Evolutionary conservation across 2,329 filamentous ascomycete genomes (phyloP), one percentile per base, ranked within the genome.

Genomic region (Eutypa lata): DNA sequence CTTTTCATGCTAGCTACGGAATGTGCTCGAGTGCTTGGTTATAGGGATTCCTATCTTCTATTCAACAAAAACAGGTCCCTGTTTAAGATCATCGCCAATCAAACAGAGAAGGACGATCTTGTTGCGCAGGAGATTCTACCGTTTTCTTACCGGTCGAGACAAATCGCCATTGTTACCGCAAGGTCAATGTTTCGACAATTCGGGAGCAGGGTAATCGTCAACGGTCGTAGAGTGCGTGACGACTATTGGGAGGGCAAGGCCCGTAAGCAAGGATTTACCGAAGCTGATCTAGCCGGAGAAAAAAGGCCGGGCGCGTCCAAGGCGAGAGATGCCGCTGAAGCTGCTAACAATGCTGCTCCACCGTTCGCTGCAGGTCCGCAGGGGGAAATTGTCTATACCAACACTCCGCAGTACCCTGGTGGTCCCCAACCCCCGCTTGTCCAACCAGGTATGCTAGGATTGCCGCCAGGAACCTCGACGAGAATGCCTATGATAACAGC

Each of bases 181-280:
- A 86, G 91, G 59, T 97, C 93, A 62, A 99, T 99, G 94, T 99
- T 97, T 72, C 87, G 94, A 43, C 94, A 99, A 70, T 99, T 99
- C 71, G 94, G 94, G 47, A 97, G 92, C 71, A 84, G 94, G 57
- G 88, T 99, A 49, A 94, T 99, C 58, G 85, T 89, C 35, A 90
- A 92, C 65, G 94, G 94, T 33, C 83, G 93, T 57, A 82, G 94
- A 53, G 94, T 99, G 42, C 87, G 94, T 48, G 94, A 99, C 72
- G 94, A 99, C 69, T 99, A 99, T 73, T 99, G 94, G 94, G 94
- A 97, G 72, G 90, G 88, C 66, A 97, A 97, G 73, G 94, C 94
- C 7, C 83, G 89, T 47, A 99, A 97, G 73, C 94, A 99, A 72
- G 94, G 94, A 11, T 99, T 99, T 68, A 99, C 94, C 1, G 94